Evolutionary conservation across 192 early-diverging fungal genomes (phyloP), one percentile per base, ranked within the genome.

Genomic region (Helicostylum pulchrum): DNA sequence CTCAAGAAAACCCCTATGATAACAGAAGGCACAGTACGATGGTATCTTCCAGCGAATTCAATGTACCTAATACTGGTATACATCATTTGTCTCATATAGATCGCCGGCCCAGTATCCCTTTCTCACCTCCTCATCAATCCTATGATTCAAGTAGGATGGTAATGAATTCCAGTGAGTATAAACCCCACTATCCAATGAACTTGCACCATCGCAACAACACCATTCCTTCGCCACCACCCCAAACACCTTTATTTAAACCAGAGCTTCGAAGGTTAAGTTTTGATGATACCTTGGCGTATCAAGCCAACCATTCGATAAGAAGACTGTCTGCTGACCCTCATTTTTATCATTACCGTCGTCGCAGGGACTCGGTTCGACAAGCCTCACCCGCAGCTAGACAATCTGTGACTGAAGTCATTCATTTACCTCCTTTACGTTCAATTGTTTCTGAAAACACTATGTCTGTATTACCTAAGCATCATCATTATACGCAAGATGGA

Each of bases 61-160:
- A 55, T 31, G 2, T 31, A 26, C 32, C 32, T 55, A 2, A 0
- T 26, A 26, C 26, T 7, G 31, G 31, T 36, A n/a, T 9, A 2
- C 26, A 31, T 32, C 53, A n/a, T 55, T 32, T 55, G 17, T 17
- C 32, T 20, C 30, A 31, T 55, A 26, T 32, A 32, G 53, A 55
- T 7, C 31, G 53, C n/a, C 30, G 53, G n/a, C 53, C 53, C n/a
- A 55, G 53, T n/a, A 55, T 58, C 32, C 56, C 56, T 4, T 58
- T 58, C 21, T 58, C 56, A 19, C 56, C 56, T 36, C 56, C 56
- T 42, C 56, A 39, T 39, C 56, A 58, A 36, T 23, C 56, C 9
- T 58, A 58, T 58, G 56, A 58, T 20, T 11, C 39, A 3, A 42
- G 30, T 15, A 55, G 53, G 9, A 39, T 39, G 36, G 36, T 39